Base-by-base conservation (phyloP, 78 protist species). In the Planoprotostelium fungivorum region DNA sequence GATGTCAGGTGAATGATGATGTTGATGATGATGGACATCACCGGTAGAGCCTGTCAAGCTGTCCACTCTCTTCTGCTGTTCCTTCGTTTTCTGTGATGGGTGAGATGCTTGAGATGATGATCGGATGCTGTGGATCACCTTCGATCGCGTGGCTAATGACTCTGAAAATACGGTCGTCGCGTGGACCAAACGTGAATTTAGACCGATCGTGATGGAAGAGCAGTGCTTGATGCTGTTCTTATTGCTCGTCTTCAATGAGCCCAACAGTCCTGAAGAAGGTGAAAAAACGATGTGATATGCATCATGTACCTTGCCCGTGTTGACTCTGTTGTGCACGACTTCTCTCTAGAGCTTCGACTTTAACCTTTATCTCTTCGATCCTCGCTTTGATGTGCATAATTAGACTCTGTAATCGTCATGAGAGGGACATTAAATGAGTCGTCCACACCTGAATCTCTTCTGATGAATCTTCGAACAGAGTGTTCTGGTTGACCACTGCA, bases 61-160 rank as follows among this genome's bases (percentile, higher is more conserved):
- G 73, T 51, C 73, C 73, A 51, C 73, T 51, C 73, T 51, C 73
- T 51, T 51, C 73, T 51, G 73, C 73, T 51, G 73, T 51, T 51
- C 73, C 16, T 51, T 51, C 16, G 73, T 51, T 51, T 51, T 51
- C 73, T 51, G 73, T 51, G 16, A 51, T 51, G 73, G 73, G 16
- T 51, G 73, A 51, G 73, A 16, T 51, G 16, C 16, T 25, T 51
- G 73, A 25, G n/a, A n/a, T n/a, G n/a, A n/a, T n/a, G n/a, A n/a
- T n/a, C n/a, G 16, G 73, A 51, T 5, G 73, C 5, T 16, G 73
- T 25, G 73, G 5, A 5, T 25, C 16, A 51, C 73, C 73, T 51
- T 51, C 16, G 73, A 51, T 25, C 73, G 73, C 5, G 16, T 51
- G 73, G 73, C 73, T 5, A 51, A 16, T 25, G 73, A 51, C 73